Conservation (phyloP, 352 stramenopile genomes). For the Globisporangium solare region DNA sequence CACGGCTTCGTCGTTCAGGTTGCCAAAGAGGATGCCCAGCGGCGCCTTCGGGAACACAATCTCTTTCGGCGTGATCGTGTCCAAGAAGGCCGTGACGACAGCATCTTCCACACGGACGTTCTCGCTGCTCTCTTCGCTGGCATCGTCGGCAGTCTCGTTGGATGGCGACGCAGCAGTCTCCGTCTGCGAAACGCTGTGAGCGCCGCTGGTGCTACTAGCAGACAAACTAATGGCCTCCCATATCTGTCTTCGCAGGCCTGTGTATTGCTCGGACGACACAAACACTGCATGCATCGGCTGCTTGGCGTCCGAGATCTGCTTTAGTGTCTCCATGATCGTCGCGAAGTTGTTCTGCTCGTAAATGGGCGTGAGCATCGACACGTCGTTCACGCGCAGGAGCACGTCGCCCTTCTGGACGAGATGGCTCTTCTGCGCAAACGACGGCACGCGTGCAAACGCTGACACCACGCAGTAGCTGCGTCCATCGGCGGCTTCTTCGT, state of each 20-base stretch:
- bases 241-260: conserved; percentile 27
- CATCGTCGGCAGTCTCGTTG: conserved; percentile 8
- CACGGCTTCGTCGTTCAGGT: conserved; percentile 72
- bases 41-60: conserved; percentile 61
- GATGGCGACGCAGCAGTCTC: neutral
- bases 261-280: conserved; percentile 49
- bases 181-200: neutral
- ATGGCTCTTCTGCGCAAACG: conserved; percentile 65
- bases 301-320: conserved; percentile 43
- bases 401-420: conserved; percentile 62
- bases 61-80: conserved; percentile 30
- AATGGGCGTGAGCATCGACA: conserved; percentile 38
- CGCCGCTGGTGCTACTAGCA: conserved; percentile 10
- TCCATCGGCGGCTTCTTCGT: conserved; percentile 50
- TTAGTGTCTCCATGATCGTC: conserved; percentile 57
- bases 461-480: conserved; percentile 67
- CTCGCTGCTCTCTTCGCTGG: conserved; percentile 14
- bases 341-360: conserved; percentile 34
- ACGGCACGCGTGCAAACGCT: conserved; percentile 64
- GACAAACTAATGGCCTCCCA: neutral
- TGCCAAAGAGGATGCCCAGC: conserved; percentile 79
- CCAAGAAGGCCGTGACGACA: conserved; percentile 14
- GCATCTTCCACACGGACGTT: conserved; percentile 12
- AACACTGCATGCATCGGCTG: conserved; percentile 52
- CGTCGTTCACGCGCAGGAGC: conserved; percentile 56